phyloP scores from a whole-genome alignment of 2,329 filamentous ascomycete genomes.

The Fusarium sp. region DNA sequence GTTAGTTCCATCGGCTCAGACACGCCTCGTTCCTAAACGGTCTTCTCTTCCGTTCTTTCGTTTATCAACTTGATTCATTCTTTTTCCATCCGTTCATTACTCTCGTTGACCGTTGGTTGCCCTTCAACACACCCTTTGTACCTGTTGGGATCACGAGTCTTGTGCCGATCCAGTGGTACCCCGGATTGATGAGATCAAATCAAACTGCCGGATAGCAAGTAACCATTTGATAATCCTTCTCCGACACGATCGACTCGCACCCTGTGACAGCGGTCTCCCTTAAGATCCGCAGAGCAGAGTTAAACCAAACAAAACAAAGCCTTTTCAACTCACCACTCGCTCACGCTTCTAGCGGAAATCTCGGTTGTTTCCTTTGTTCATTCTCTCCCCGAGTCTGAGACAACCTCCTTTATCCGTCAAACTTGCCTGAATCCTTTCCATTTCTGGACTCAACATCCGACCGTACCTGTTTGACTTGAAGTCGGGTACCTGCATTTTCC shows the following conservation, averaged over 20 bases:
- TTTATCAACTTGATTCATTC: slow-evolving; percentile 34
- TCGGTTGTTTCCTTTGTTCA: slow-evolving; percentile 38
- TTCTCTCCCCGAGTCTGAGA: slow-evolving; percentile 44
- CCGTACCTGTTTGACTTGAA: slow-evolving; percentile 26
- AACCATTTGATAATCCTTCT: slow-evolving; percentile 19
- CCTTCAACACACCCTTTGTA: slow-evolving; percentile 15
- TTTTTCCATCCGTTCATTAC: slow-evolving; percentile 27
- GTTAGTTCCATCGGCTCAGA: slow-evolving; percentile 31
- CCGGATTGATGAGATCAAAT: slow-evolving; percentile 38
- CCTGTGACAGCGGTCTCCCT: slow-evolving; percentile 38
- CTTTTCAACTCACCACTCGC: slow-evolving; percentile 25
- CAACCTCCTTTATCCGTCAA: slow-evolving; percentile 40
- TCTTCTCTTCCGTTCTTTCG: slow-evolving; percentile 28
- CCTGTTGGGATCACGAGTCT: slow-evolving; percentile 28
- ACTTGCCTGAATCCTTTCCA: slow-evolving; percentile 40
- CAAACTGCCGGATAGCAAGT: slow-evolving; percentile 41
- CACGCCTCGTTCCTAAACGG: slow-evolving; percentile 33
- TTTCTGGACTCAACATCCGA: slow-evolving; percentile 29
- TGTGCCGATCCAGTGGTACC: slow-evolving; percentile 31
- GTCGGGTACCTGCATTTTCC: slow-evolving; percentile 28
- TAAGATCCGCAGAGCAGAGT: slow-evolving; percentile 37
- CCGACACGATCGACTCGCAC: slow-evolving; percentile 22
- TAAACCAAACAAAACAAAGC: slow-evolving; percentile 22
- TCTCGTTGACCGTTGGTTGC: slow-evolving; percentile 22
- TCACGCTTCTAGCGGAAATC: slow-evolving; percentile 31